A percentile compares a stretch with the other conserved stretches of the same genome.
Evolutionary conservation across 768 basidiomycete species (phyloP).

Genomic region (Tulasnella sp.): DNA sequence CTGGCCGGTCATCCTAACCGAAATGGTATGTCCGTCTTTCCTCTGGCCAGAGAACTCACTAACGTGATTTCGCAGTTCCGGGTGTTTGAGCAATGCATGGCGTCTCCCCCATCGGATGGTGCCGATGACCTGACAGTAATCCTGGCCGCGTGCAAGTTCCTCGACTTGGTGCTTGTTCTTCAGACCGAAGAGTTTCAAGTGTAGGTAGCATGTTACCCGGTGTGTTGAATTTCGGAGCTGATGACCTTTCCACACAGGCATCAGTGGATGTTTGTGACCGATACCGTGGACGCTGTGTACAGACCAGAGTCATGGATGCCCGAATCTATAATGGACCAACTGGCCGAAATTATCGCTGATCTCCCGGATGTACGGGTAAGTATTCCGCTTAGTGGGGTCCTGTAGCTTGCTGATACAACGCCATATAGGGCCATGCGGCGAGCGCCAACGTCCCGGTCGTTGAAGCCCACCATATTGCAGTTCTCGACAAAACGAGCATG

Average conservation of each 20-base stretch:
- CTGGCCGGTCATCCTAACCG: constrained; percentile 92
- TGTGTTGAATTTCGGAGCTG: not conserved
- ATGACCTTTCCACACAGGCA: constrained; percentile 34
- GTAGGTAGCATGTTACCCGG: constrained; percentile 31
- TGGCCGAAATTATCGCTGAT: constrained; percentile 69
- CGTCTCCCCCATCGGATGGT: constrained; percentile 57
- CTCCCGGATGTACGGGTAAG: constrained; percentile 33
- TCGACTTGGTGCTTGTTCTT: constrained; percentile 82
- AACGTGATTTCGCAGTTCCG: constrained; percentile 75
- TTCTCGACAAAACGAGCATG: too few species aligned
- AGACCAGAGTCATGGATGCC: constrained; percentile 73
- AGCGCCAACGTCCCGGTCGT: too few species aligned
- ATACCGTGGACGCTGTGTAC: constrained; percentile 91
- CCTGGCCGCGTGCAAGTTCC: constrained; percentile 82
- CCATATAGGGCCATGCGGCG: too few species aligned
- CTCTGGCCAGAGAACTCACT: too few species aligned
- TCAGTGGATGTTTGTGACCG: constrained; percentile 98
- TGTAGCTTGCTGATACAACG: not conserved
- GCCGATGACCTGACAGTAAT: constrained; percentile 76
- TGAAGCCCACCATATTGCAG: too few species aligned
- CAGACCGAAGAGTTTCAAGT: constrained; percentile 98
- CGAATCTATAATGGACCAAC: constrained; percentile 79
- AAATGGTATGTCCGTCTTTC: constrained; percentile 51
- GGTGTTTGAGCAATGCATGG: constrained; percentile 72
- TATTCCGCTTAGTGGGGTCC: not conserved